Evolutionary conservation across 2,329 filamentous ascomycete genomes (phyloP).

Genomic region (Claviceps citrina): DNA sequence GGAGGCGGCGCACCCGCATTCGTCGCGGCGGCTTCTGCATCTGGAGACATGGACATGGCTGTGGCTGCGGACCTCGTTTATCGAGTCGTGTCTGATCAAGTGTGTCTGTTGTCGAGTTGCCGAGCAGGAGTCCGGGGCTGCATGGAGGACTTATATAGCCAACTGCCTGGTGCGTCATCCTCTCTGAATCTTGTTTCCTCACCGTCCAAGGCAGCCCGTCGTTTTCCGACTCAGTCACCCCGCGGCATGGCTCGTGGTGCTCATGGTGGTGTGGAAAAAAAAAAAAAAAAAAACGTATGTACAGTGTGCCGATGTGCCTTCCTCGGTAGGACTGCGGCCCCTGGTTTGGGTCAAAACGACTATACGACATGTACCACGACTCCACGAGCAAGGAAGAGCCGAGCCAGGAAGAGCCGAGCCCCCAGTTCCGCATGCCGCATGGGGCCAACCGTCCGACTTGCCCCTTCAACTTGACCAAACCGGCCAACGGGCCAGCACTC

Average conservation of each 20-base stretch:
- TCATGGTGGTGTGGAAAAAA: too few relatives aligned
- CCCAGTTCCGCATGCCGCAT: too few relatives aligned
- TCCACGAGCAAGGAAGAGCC: too few relatives aligned
- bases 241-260: slow-evolving; percentile 4
- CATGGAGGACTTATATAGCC: neutral
- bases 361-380: too few relatives aligned
- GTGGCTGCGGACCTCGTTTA: neutral
- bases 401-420: too few relatives aligned
- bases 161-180: neutral
- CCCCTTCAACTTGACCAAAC: neutral
- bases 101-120: too few relatives aligned
- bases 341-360: slow-evolving; percentile 6
- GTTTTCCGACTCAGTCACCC: too few relatives aligned
- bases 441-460: neutral
- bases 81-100: too few relatives aligned
- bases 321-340: too few relatives aligned
- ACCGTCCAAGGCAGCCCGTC: too few relatives aligned
- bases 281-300: too few relatives aligned
- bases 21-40: slow-evolving; percentile 6
- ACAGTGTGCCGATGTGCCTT: too few relatives aligned
- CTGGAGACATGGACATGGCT: slow-evolving; percentile 6
- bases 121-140: neutral
- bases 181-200: neutral
- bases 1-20: slow-evolving; percentile 6
- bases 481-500: neutral